Conservation (phyloP, 176 grass and related monocot genomes). For the Aegilops longissima region DNA sequence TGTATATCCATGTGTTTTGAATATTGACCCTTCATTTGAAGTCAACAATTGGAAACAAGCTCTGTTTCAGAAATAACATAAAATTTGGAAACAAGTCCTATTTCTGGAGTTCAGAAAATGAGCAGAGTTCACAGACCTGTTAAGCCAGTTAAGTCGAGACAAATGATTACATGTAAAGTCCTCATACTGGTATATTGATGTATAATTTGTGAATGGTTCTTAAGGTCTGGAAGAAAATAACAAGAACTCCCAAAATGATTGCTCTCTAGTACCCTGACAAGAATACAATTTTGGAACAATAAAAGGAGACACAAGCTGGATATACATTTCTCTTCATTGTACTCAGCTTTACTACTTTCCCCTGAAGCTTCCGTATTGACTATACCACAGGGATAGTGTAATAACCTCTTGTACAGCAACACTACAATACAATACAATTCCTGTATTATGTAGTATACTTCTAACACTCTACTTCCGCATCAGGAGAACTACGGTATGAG, state of each 20-base stretch:
- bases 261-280: not conserved
- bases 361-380: not conserved
- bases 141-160: not conserved
- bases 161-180: not conserved
- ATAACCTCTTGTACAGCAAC: constrained; percentile 18
- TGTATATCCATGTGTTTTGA: not conserved
- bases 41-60: not conserved
- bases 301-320: not conserved
- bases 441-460: not conserved
- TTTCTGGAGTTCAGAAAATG: not conserved
- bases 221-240: not conserved
- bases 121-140: not conserved
- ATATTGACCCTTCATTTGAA: not conserved
- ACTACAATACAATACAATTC: constrained; percentile 15
- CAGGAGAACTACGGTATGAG: constrained; percentile 90
- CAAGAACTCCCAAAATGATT: not conserved
- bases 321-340: not conserved
- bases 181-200: not conserved
- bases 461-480: constrained; percentile 56
- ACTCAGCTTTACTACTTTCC: constrained; percentile 12
- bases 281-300: not conserved
- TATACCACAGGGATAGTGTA: not conserved
- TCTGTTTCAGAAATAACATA: not conserved
- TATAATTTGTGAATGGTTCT: not conserved
- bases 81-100: not conserved